These are phyloP conservation scores for Entonaema liquescens DNA, from an alignment of 495 filamentous ascomycete genomes.

Conservation along the genomic window DNA sequence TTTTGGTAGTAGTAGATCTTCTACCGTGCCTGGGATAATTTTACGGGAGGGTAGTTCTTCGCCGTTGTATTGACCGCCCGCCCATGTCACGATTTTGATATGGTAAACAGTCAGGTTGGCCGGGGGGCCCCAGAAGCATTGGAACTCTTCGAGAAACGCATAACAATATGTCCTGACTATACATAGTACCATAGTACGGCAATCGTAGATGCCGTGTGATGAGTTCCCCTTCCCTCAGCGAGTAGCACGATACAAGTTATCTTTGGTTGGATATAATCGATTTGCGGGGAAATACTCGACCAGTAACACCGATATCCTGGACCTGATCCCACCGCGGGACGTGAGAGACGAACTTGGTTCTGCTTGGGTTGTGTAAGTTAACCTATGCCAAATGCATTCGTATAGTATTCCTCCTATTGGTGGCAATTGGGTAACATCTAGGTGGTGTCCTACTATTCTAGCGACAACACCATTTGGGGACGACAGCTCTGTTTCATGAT, in stretches of 20 bases:
- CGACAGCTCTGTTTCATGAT: conserved; percentile 39
- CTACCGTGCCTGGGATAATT: conserved; percentile 42
- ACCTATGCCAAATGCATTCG: conserved; percentile 20
- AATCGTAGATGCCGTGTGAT: conserved; percentile 34
- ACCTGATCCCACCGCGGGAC: conserved; percentile 40
- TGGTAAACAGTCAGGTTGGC: conserved; percentile 20
- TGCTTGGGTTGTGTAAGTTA: conserved; percentile 32
- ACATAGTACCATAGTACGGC: conserved; percentile 23
- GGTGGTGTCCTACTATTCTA: conserved; percentile 22
- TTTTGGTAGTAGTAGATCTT: conserved; percentile 40
- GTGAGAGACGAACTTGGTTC: conserved; percentile 16
- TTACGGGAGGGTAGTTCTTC: conserved; percentile 33
- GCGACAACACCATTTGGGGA: conserved; percentile 16
- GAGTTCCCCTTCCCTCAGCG: conserved; percentile 26
- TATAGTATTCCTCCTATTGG: conserved; percentile 23
- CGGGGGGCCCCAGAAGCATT: conserved; percentile 3
- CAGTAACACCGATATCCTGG: conserved; percentile 46
- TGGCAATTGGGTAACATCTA: conserved; percentile 24
- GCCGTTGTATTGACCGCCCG: conserved; percentile 33
- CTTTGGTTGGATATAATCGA: conserved; percentile 41
- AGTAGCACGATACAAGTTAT: conserved; percentile 23
- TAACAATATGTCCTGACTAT: conserved; percentile 18
- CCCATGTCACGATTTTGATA: conserved; percentile 33
- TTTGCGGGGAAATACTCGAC: conserved; percentile 47
- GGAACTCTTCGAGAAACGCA: conserved; percentile 42